Conservation (phyloP, 805 yeast genomes). For the Candida khao-thaluensis region DNA sequence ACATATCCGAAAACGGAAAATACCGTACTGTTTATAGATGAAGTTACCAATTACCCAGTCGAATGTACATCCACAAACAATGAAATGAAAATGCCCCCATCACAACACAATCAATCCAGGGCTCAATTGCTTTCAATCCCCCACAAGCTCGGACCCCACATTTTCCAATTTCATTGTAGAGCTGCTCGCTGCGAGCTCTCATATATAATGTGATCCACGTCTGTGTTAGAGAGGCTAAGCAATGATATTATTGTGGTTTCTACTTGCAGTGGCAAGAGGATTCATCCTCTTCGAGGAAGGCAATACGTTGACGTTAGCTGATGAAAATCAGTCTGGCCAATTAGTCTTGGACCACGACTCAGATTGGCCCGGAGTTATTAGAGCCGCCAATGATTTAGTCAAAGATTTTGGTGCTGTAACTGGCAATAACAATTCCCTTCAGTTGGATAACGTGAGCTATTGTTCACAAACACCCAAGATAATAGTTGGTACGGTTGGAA, state of each 20-base stretch:
- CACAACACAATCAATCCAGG: too few relatives aligned
- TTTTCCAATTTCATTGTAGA: too few relatives aligned
- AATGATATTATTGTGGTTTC: constrained; percentile 2
- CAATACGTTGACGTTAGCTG: constrained; percentile 5
- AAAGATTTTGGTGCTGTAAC: constrained; percentile 16
- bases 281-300: constrained; percentile 9
- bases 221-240: too few relatives aligned
- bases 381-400: constrained; percentile 17
- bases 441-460: constrained; percentile 6
- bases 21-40: too few relatives aligned
- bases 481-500: constrained; percentile 18
- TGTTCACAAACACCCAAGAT: constrained; percentile 11
- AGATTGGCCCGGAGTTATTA: constrained; percentile 19
- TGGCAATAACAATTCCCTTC: constrained; percentile 12
- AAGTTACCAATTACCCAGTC: too few relatives aligned
- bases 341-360: constrained; percentile 11
- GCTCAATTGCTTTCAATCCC: too few relatives aligned
- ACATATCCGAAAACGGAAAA: too few relatives aligned
- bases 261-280: constrained; percentile 6
- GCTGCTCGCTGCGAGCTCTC: too few relatives aligned
- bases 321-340: neutral
- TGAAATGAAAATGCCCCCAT: too few relatives aligned
- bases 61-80: too few relatives aligned
- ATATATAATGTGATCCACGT: too few relatives aligned
- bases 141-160: too few relatives aligned